Conservation (phyloP, 2,329 filamentous ascomycete genomes). For the Neofusicoccum cordaticola region DNA sequence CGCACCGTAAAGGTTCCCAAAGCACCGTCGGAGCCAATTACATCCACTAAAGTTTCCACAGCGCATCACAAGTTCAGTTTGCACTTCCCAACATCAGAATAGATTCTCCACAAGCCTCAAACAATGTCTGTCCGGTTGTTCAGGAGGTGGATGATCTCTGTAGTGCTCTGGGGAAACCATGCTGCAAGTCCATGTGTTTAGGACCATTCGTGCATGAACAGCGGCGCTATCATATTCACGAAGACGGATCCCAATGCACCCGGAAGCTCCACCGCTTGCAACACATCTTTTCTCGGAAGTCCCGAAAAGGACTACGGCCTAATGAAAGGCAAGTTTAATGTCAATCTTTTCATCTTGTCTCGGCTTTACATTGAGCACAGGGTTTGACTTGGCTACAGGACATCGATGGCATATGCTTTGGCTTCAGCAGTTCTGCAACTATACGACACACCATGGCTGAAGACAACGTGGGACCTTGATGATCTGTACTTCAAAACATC, state of each 20-base stretch:
- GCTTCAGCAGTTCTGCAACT: constrained; percentile 21
- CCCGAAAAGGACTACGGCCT: background rate
- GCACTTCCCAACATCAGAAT: background rate
- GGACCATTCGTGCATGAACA: background rate
- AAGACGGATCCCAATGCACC: background rate
- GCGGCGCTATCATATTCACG: background rate
- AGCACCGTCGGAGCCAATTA: too few species aligned
- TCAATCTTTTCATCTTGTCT: background rate
- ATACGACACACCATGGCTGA: constrained; percentile 20
- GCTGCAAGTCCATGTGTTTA: background rate
- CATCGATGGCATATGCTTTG: constrained; percentile 15
- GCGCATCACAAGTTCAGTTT: background rate
- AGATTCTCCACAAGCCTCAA: too few species aligned
- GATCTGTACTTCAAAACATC: background rate
- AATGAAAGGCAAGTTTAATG: background rate
- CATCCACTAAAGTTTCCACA: background rate
- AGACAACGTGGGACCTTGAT: constrained; percentile 11
- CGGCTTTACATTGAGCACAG: background rate
- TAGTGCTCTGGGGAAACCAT: background rate
- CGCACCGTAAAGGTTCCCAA: background rate
- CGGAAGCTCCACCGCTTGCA: background rate
- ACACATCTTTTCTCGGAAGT: background rate
- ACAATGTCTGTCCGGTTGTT: background rate
- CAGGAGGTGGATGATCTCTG: background rate
- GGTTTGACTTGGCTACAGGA: background rate